A percentile compares a stretch with the other conserved stretches of the same genome.
Conservation (phyloP, 768 basidiomycete genomes). For the Harrya chromipes region DNA sequence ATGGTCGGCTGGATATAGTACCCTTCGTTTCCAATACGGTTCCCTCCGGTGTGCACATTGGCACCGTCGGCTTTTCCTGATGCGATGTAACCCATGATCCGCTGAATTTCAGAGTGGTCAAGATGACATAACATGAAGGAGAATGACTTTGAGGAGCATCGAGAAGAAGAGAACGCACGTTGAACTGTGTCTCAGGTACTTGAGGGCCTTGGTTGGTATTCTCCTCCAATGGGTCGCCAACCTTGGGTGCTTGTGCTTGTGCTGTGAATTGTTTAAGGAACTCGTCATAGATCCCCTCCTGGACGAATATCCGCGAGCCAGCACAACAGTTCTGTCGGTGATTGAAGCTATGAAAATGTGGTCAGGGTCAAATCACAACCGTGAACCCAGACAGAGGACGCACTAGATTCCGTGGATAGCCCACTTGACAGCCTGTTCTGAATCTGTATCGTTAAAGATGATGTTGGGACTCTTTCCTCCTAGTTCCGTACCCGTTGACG, state of each 20-base stretch:
- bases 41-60: conserved; percentile 60
- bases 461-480: conserved; percentile 51
- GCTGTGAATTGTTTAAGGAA: conserved; percentile 62
- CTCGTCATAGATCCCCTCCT: conserved; percentile 73
- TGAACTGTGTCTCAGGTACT: conserved; percentile 70
- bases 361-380: conserved; percentile 16
- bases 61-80: conserved; percentile 73
- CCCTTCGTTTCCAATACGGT: conserved; percentile 53
- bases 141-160: background rate
- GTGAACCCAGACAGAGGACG: conserved; percentile 22
- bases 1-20: conserved; percentile 77
- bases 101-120: conserved; percentile 35
- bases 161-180: conserved; percentile 37
- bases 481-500: conserved; percentile 67
- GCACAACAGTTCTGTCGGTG: conserved; percentile 79
- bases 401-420: conserved; percentile 70
- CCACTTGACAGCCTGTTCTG: conserved; percentile 65
- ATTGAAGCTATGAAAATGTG: conserved; percentile 53
- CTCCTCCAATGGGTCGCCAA: conserved; percentile 67
- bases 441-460: conserved; percentile 48
- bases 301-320: conserved; percentile 80
- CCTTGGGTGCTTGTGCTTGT: conserved; percentile 50
- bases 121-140: background rate
- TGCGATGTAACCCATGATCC: conserved; percentile 75
- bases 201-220: conserved; percentile 74